Evolutionary conservation across 2,329 filamentous ascomycete species (phyloP), one percentile per base, ranked within the genome.

Genomic region (Fusarium chaquense): DNA sequence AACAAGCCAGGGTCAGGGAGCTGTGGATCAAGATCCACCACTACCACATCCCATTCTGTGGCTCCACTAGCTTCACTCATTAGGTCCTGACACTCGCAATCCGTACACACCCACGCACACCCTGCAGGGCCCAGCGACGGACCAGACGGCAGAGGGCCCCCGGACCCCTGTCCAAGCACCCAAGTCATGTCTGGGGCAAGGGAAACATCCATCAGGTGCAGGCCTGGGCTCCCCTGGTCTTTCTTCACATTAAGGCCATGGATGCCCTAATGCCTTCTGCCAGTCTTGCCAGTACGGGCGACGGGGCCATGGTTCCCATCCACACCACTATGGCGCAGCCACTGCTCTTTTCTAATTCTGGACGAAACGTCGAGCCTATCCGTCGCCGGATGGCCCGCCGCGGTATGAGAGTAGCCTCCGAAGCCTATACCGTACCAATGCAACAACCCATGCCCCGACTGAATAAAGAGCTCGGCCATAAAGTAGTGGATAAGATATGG

Each of bases 341-440:
- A 77, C 75, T 73, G 58, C 64, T 61, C 69, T 69, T 65, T 77
- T 78, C 78, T 79, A 79, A 79, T 78, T 79, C 78, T 77, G 76
- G 78, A 75, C 62, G 58, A 62, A 58, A 60, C 56, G 36, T 71
- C 62, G 64, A 68, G 59, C 49, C 64, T 70, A 70, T 70, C 67
- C 68, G 61, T 63, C 69, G 61, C 74, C 75, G 72, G 75, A 76
- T 72, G 71, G 63, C 54, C 74, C 76, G 73, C 69, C 75, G 75
- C 70, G 72, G 73, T 69, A 74, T 67, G 73, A 75, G 63, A 67
- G 59, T 58, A 71, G 63, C 58, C 65, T 57, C 63, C 70, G 70
- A 70, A 65, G 58, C 63, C 65, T 65, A 62, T 72, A 61, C 49
- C 52, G 51, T 69, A 68, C 63, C 66, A 65, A 71, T 71, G 68